These are phyloP conservation scores for Leccinellum luteum DNA, from an alignment of 768 basidiomycete species.

Conservation along the genomic window DNA sequence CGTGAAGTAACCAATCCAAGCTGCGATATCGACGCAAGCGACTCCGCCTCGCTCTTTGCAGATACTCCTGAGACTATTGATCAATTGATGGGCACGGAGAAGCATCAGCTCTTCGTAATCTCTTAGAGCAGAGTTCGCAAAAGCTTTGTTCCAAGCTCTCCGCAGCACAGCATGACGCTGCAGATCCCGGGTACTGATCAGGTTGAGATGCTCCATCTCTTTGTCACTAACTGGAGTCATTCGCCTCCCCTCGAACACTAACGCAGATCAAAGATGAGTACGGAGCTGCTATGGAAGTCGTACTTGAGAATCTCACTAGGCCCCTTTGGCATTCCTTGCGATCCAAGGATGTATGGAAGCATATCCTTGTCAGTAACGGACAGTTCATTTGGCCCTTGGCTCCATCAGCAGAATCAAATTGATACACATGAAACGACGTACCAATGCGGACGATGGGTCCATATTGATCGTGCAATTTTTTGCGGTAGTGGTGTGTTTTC, in stretches of 20 bases:
- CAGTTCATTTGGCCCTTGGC: conserved; percentile 38
- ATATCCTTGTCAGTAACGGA: conserved; percentile 28
- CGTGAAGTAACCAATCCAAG: conserved; percentile 24
- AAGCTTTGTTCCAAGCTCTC: conserved; percentile 33
- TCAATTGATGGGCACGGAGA: conserved; percentile 20
- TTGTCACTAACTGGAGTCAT: conserved; percentile 16
- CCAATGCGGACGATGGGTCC: conserved; percentile 35
- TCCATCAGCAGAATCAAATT: conserved; percentile 4
- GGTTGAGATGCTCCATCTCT: conserved; percentile 9
- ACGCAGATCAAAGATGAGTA: conserved; percentile 1
- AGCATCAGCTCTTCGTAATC: conserved; percentile 28
- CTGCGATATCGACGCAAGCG: conserved; percentile 13
- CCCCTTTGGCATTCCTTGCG: conserved; percentile 30
- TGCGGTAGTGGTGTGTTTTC: conserved; percentile 17
- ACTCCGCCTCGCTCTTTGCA: conserved; percentile 12
- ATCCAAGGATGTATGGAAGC: conserved; percentile 25
- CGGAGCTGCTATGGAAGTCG: background rate
- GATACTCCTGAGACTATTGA: conserved; percentile 8
- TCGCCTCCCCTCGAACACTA: conserved; percentile 23
- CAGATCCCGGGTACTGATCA: conserved; percentile 19
- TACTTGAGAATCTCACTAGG: conserved; percentile 21
- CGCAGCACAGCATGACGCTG: conserved; percentile 23
- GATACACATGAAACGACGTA: conserved; percentile 9
- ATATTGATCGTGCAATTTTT: conserved; percentile 28
- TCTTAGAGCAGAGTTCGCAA: conserved; percentile 26